Evolutionary conservation across 441 rosid species (phyloP).

Genomic region (Adansonia gregorii): DNA sequence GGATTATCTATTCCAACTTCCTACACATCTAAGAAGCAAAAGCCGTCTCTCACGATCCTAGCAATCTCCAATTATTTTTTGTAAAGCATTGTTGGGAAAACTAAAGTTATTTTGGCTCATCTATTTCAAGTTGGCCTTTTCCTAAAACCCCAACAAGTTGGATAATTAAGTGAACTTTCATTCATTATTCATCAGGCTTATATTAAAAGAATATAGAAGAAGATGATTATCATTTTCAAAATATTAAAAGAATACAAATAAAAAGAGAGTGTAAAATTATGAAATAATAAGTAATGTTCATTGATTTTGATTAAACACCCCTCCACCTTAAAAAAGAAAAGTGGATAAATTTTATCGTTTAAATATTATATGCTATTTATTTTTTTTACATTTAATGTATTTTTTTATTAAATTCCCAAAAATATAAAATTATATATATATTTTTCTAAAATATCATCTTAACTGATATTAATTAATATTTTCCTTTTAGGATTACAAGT

Average conservation of each 20-base stretch:
- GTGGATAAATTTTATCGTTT: no score
- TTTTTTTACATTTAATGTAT: no score
- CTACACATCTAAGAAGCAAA: no score
- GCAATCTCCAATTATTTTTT: no score
- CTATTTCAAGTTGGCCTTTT: background rate
- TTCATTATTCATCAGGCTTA: background rate
- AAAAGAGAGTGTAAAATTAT: background rate
- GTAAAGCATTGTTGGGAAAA: background rate
- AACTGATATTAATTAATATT: no score
- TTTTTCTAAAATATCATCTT: no score
- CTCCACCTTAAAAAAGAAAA: background rate
- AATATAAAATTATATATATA: no score
- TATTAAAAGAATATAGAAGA: background rate
- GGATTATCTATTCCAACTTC: no score
- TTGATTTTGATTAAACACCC: background rate
- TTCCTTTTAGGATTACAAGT: no score
- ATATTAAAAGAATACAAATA: background rate
- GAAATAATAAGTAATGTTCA: background rate
- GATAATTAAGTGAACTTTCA: background rate
- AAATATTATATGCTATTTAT: no score
- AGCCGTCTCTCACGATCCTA: no score
- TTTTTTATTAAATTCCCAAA: no score
- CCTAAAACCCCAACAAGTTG: background rate
- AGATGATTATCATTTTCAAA: background rate
- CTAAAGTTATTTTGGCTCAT: constrained; percentile 13